A percentile compares a stretch with the other conserved stretches of the same genome.
Conservation (phyloP, 140 eudicot genomes). For the Bidens hawaiensis region DNA sequence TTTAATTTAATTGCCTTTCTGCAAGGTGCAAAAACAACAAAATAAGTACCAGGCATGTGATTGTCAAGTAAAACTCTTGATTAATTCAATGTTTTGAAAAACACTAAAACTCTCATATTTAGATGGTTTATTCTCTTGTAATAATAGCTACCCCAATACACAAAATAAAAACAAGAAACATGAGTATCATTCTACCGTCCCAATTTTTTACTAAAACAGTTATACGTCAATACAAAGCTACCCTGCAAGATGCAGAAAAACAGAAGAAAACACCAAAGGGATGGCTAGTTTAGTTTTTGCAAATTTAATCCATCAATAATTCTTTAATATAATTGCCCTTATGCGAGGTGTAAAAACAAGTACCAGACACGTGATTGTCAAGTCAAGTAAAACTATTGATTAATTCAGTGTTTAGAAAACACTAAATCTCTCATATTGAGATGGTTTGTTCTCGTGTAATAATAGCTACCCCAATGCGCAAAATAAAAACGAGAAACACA, state of each 20-base stretch:
- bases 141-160: not conserved
- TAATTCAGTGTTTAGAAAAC: no score
- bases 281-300: not conserved
- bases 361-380: no score
- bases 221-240: not conserved
- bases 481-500: no score
- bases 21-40: not conserved
- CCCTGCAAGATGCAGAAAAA: conserved; percentile 1
- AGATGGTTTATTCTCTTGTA: not conserved
- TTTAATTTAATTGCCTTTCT: not conserved
- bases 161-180: not conserved
- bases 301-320: no score
- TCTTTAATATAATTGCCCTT: no score
- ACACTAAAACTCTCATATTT: not conserved
- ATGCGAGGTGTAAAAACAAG: no score
- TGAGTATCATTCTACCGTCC: not conserved
- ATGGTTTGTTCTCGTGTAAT: no score
- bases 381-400: no score
- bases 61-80: not conserved
- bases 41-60: no score
- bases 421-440: no score
- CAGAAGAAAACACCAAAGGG: not conserved
- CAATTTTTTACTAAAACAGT: not conserved
- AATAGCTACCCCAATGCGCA: no score
- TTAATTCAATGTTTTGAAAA: not conserved